These are phyloP conservation scores for Xylaria polymorpha DNA, from an alignment of 2,329 filamentous ascomycete species.

Conservation along the genomic window DNA sequence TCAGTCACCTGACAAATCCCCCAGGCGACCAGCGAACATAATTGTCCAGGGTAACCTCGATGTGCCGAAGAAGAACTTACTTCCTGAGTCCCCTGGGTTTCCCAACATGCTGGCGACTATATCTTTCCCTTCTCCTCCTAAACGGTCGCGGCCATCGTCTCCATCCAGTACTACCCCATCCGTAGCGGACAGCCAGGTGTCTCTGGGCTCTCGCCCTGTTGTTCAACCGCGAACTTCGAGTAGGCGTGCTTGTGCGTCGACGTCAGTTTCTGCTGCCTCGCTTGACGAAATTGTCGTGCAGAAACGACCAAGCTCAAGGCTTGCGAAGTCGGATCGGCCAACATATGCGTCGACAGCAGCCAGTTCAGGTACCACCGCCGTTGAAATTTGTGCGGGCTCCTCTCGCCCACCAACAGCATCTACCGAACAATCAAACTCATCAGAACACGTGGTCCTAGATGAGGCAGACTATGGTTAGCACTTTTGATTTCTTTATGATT, in stretches of 20 bases:
- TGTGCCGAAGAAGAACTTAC: conserved; percentile 38
- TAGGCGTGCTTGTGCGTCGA: conserved; percentile 38
- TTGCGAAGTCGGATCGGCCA: conserved; percentile 15
- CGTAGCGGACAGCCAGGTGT: conserved; percentile 21
- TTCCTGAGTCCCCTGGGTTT: conserved; percentile 49
- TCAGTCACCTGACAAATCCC: conserved; percentile 7
- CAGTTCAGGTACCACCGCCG: not conserved
- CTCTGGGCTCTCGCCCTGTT: conserved; percentile 14
- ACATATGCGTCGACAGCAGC: not conserved
- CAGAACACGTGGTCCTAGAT: not conserved
- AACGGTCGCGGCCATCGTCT: conserved; percentile 41
- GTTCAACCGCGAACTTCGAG: conserved; percentile 44
- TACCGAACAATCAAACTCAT: not conserved
- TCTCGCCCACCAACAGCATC: conserved; percentile 1
- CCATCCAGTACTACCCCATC: conserved; percentile 35
- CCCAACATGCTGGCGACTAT: conserved; percentile 48
- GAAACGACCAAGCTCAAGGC: conserved; percentile 12
- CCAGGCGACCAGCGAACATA: conserved; percentile 28
- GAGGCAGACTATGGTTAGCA: conserved; percentile 22
- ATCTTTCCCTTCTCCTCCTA: conserved; percentile 47
- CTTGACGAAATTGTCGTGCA: conserved; percentile 45
- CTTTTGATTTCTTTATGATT: conserved; percentile 7
- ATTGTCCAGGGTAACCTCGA: conserved; percentile 33
- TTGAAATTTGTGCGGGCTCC: conserved; percentile 1
- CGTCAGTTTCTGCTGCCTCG: conserved; percentile 36